phyloP scores from a whole-genome alignment of 192 early-diverging fungal genomes.

The Linnemannia exigua region DNA sequence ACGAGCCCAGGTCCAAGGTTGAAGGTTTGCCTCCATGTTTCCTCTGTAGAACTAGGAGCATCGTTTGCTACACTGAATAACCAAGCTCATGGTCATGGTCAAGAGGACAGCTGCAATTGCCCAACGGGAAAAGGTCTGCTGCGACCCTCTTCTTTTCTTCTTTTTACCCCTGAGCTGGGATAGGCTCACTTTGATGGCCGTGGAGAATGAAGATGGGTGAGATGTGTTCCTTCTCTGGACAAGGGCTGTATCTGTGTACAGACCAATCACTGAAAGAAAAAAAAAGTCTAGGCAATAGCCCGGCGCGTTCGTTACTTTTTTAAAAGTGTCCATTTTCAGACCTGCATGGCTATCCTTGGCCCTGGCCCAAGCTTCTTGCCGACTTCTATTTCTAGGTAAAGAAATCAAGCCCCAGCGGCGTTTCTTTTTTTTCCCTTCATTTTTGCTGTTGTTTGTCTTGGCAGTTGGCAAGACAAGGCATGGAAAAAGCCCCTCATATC shows the following conservation, averaged over 20 bases:
- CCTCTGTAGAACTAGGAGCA: background rate
- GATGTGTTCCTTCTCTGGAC: background rate
- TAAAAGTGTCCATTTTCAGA: background rate
- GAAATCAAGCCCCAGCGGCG: background rate
- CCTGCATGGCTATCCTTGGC: background rate
- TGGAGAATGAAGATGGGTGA: background rate
- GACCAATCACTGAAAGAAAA: background rate
- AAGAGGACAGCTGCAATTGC: background rate
- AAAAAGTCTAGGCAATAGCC: conserved; percentile 1
- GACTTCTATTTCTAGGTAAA: too few relatives aligned
- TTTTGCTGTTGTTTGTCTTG: conserved; percentile 9
- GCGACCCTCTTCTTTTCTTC: background rate
- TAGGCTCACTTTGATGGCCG: background rate
- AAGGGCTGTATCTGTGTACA: background rate
- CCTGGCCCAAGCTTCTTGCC: too few relatives aligned
- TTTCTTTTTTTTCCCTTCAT: conserved; percentile 8
- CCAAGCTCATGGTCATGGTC: too few relatives aligned
- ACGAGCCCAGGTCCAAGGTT: background rate
- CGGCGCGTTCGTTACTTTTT: background rate
- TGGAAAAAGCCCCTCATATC: conserved; percentile 6
- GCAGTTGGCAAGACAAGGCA: background rate
- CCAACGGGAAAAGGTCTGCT: background rate
- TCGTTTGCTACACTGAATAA: background rate
- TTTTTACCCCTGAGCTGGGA: background rate
- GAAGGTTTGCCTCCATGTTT: background rate